Percentiles rank a stretch among this genome's conserved stretches.
Conservation (phyloP, 768 basidiomycete genomes). For the Lactifluus hygrophoroides region DNA sequence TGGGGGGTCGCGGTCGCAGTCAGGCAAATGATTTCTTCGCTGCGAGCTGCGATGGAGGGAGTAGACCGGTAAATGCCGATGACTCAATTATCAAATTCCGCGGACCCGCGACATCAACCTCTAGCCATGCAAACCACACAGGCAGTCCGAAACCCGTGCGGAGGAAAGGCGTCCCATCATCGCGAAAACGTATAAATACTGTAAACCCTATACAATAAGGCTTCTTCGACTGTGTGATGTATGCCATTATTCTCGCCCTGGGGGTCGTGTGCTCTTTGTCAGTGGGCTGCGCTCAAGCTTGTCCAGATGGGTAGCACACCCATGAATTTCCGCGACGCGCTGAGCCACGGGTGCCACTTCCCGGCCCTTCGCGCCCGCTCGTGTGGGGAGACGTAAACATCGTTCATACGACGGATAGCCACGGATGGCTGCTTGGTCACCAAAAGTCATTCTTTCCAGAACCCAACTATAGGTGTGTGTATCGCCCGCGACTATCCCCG, state of each 20-base stretch:
- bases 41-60: too few species aligned
- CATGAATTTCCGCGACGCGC: slow-evolving; percentile 32
- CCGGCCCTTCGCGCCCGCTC: slow-evolving; percentile 56
- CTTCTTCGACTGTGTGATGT: not conserved
- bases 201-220: not conserved
- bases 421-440: slow-evolving; percentile 80
- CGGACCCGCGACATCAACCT: too few species aligned
- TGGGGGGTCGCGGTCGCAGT: too few species aligned
- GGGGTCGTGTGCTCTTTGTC: slow-evolving; percentile 14
- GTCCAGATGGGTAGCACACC: slow-evolving; percentile 14
- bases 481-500: too few species aligned
- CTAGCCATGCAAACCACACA: too few species aligned
- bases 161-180: not conserved
- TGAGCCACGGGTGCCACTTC: slow-evolving; percentile 35
- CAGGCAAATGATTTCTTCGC: too few species aligned
- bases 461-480: slow-evolving; percentile 55
- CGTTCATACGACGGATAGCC: slow-evolving; percentile 78
- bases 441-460: slow-evolving; percentile 66
- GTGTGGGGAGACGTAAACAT: slow-evolving; percentile 89
- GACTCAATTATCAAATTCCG: too few species aligned
- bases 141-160: too few species aligned
- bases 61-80: slow-evolving; percentile 3
- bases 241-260: not conserved
- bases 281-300: slow-evolving; percentile 5
- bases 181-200: too few species aligned